Percentiles rank a stretch among this genome's conserved stretches.
These are phyloP conservation scores for Xylariaceae sp. DNA, from an alignment of 2,329 filamentous ascomycete species.

Conservation along the genomic window DNA sequence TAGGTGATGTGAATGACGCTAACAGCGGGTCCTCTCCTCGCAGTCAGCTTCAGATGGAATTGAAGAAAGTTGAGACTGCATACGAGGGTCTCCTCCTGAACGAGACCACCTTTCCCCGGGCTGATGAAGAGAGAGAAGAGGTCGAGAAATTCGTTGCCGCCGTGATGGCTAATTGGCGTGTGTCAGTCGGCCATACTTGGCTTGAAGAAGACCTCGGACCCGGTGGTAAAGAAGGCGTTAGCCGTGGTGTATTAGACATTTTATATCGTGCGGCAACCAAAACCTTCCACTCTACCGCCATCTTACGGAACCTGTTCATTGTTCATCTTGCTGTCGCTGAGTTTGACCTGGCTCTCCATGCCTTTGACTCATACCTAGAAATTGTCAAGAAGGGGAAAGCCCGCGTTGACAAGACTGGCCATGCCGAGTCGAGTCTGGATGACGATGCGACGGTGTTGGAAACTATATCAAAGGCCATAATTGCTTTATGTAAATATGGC, in stretches of 20 bases:
- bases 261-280: slow-evolving; percentile 87
- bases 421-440: slow-evolving; percentile 67
- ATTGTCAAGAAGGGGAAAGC: slow-evolving; percentile 82
- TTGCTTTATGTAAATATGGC: slow-evolving; percentile 77
- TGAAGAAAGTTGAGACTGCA: slow-evolving; percentile 70
- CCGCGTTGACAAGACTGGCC: slow-evolving; percentile 71
- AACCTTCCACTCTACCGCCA: slow-evolving; percentile 89
- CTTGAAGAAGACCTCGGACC: slow-evolving; percentile 72
- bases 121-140: slow-evolving; percentile 69
- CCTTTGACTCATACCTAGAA: slow-evolving; percentile 86
- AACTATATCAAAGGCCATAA: slow-evolving; percentile 74
- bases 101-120: slow-evolving; percentile 78
- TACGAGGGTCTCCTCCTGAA: slow-evolving; percentile 75
- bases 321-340: slow-evolving; percentile 85
- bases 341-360: slow-evolving; percentile 85
- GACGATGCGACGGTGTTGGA: slow-evolving; percentile 69
- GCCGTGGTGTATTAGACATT: slow-evolving; percentile 74
- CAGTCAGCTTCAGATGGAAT: slow-evolving; percentile 64
- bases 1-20: slow-evolving; percentile 38
- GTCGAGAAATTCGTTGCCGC: slow-evolving; percentile 77
- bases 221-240: slow-evolving; percentile 70
- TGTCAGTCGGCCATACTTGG: slow-evolving; percentile 77
- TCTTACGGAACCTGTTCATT: slow-evolving; percentile 79
- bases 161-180: slow-evolving; percentile 78
- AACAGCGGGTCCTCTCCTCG: slow-evolving; percentile 49